Base-by-base conservation (phyloP, 805 yeast species). In the Barnettozyma vustinii region DNA sequence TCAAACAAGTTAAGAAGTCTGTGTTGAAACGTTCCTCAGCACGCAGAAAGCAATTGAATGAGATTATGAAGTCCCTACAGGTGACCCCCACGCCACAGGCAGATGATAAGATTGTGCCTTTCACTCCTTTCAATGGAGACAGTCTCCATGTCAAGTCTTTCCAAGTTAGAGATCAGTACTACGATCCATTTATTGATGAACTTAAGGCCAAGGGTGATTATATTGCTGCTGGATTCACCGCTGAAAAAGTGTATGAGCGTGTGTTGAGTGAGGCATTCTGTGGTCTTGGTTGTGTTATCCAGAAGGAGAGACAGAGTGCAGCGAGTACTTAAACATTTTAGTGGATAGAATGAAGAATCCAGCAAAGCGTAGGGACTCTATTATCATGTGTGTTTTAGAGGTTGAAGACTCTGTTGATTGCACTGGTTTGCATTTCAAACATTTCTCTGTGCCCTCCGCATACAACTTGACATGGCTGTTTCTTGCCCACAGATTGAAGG, bases 61-160 rank as follows among this genome's bases (percentile, higher is more conserved):
- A 70, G 42, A 57, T 70, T 19, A 67, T 70, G 48, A 65, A 69
- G 44, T 69, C 69, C 12, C 49, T 70, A 42, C 60, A 63, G 40
- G 64, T 62, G 25, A 66, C 66, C 54, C 63, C 66, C 25, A 59
- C 63, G 15, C 37, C 52, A 46, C 47, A 16, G 27, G 40, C 25
- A 16, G 39, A 20, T 40, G 37, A 13, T 15, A 40, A 37, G 54
- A 59, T 62, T 15, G 70, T 75, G 6, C 98, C 98, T 16, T 92
- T 91, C 65, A 90, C 98, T 10, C 98, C 98, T 9, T 92, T 92
- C 68, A 82, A 84, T 61, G 97, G 97, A 41, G 98, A 92, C 67
- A 74, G 94, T 52, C 83, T 84, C 50, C 52, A 70, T 8, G 66
- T 71, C 21, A 72, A 73, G 47, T 72, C 76, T 26, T 90, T 80